phyloP scores from a whole-genome alignment of 129 eudicot genomes.

The sunflower (Helianthus annuus) region HanXRQr2.0-SUNRISE NC_035436.2:192897383-192897882 shows the following conservation, averaged over 20 bases:
- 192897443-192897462: background rate
- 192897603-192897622: background rate
- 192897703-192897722: no score
- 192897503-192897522: conserved; percentile 94
- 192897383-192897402: conserved; percentile 98
- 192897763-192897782: no score
- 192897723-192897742: no score
- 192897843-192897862: no score
- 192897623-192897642: background rate
- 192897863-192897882: no score
- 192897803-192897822: no score
- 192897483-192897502: conserved; percentile 55
- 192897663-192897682: no score
- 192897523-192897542: conserved; percentile 99
- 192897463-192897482: background rate
- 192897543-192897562: conserved; percentile 65
- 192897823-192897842: no score
- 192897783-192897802: no score
- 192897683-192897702: no score
- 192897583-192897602: background rate
- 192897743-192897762: no score
- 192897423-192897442: background rate
- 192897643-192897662: no score
- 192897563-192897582: conserved; percentile 2
- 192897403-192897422: conserved; percentile 74